A percentile compares a stretch with the other conserved stretches of the same genome.
phyloP scores from a whole-genome alignment of 306 rosid species.

The Sechiopsis laciniata region DNA sequence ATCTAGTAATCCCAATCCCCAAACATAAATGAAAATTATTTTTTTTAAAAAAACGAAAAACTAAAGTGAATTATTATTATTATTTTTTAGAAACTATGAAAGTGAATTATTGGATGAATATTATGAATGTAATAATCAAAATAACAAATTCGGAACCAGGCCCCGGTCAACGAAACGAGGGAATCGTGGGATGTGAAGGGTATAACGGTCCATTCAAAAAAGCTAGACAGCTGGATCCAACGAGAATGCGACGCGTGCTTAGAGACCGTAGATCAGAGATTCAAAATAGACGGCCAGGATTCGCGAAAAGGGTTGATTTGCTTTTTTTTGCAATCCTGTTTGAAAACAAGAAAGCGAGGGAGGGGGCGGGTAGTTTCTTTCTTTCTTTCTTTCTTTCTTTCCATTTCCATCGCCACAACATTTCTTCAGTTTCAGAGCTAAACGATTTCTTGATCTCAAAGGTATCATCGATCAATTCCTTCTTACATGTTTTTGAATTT shows the following conservation, averaged over 20 bases:
- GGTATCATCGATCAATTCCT: background rate
- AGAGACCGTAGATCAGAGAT: slow-evolving; percentile 40
- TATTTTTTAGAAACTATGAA: too few species aligned
- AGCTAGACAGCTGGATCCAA: slow-evolving; percentile 69
- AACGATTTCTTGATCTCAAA: background rate
- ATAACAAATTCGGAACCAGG: background rate
- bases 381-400: slow-evolving; percentile 17
- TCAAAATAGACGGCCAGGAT: slow-evolving; percentile 46
- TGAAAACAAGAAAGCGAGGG: slow-evolving; percentile 38
- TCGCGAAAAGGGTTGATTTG: slow-evolving; percentile 50
- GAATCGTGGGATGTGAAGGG: slow-evolving; percentile 2
- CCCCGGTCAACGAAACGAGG: slow-evolving; percentile 5
- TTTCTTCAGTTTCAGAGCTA: background rate
- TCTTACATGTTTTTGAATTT: background rate
- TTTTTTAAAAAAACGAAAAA: too few species aligned
- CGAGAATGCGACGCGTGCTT: slow-evolving; percentile 40
- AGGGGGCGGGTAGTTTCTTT: slow-evolving; percentile 35
- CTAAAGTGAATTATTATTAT: too few species aligned
- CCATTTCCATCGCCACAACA: background rate
- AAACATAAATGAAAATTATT: too few species aligned
- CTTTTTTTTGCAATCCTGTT: slow-evolving; percentile 28
- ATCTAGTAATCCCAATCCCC: too few species aligned
- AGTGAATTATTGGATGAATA: background rate
- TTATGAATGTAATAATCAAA: background rate
- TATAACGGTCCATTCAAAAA: slow-evolving; percentile 26